Base-by-base conservation (phyloP, 1,139 yeast species). In the Scheffersomyces lignicola region DNA sequence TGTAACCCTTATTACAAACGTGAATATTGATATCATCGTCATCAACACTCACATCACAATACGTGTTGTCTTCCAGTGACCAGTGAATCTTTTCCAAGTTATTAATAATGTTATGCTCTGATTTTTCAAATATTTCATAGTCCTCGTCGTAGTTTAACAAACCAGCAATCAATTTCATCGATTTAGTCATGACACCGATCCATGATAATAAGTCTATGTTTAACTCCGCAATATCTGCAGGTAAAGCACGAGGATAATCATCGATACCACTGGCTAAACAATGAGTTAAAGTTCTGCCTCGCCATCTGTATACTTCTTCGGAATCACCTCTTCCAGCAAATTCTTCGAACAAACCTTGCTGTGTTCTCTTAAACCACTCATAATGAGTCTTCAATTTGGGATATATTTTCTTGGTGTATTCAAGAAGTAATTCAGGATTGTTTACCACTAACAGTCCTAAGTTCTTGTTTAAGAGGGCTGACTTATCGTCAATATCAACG, bases 181-280 rank as follows among this genome's bases (percentile, higher is more conserved):
- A 78, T 44, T 81, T 71, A 0, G 96, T 78, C 95, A 92, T 88
- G 13, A 86, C 81, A 7, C 96, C 97, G 39, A 92, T 78, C 99
- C 99, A 92, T 8, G 95, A 74, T 34, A 90, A 65, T 39, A 92
- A 68, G 55, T 92, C 99, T 18, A 94, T 92, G 50, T 92, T 87
- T 34, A 92, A 67, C 59, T 92, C 99, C 0, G 95, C 95, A 26
- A 83, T 71, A 56, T 88, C 96, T 1, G 94, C 92, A 8, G 78
- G 80, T 24, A 69, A 62, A 0, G 89, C 84, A 43, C 99, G 76
- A 22, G 99, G 99, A 53, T 90, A 92, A 55, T 92, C 99, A 58
- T 92, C 98, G 28, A 92, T 58, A 0, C 99, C 99, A 60, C 95
- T 84, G 2, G 98, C 94, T 38, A 92, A 68, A 54, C 96, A 86